These are phyloP conservation scores for Solanum piurae DNA, from an alignment of 257 asterid genomes.

Conservation along the genomic window DNA sequence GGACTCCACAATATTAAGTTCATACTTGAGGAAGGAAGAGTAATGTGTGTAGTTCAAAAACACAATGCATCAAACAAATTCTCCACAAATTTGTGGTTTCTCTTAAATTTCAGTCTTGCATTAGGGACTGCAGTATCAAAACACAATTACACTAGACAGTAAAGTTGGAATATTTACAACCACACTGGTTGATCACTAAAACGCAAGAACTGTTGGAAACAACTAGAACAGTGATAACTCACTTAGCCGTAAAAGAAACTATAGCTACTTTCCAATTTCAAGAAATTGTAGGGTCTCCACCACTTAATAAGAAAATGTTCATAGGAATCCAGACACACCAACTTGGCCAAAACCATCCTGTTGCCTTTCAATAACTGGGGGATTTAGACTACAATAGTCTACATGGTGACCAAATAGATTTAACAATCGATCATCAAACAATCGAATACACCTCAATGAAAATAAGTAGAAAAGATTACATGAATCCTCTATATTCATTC, in stretches of 20 bases:
- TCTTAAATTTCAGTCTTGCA: not conserved
- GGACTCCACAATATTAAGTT: not conserved
- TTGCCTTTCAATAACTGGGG: not conserved
- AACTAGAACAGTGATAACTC: not conserved
- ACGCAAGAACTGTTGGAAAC: not conserved
- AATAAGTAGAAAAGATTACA: not conserved
- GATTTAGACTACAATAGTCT: not conserved
- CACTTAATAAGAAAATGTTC: not conserved
- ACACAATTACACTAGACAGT: not conserved
- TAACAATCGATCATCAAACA: not conserved
- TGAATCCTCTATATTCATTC: not conserved
- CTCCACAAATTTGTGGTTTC: not conserved
- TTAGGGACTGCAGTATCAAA: not conserved
- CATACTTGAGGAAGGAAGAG: not conserved
- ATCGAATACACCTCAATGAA: not conserved
- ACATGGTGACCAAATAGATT: not conserved
- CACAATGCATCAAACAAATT: not conserved
- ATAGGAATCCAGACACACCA: not conserved
- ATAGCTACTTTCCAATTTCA: not conserved
- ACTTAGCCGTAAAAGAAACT: not conserved
- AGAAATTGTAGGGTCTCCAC: not conserved
- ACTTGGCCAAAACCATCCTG: not conserved
- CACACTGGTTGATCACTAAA: not conserved
- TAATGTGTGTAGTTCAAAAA: not conserved
- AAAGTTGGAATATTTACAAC: not conserved